phyloP scores from a whole-genome alignment of 2,329 filamentous ascomycete genomes.

The Colletotrichum tofieldiae region DNA sequence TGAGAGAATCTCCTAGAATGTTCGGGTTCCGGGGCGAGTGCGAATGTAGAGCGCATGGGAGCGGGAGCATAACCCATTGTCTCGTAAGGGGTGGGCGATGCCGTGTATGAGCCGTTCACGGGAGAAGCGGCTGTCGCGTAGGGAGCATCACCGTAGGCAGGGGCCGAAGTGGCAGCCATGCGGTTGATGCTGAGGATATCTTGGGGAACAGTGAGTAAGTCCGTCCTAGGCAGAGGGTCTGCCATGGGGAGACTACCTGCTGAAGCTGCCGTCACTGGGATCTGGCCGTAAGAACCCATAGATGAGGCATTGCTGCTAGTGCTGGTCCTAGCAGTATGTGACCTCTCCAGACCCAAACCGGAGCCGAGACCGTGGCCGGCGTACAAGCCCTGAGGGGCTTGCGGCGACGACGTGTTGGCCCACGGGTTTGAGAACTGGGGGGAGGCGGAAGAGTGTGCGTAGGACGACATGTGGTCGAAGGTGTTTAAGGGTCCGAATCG shows the following conservation, averaged over 20 bases:
- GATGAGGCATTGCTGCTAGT: constrained; percentile 71
- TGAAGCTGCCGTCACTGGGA: constrained; percentile 81
- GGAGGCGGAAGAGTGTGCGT: constrained; percentile 68
- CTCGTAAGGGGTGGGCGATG: constrained; percentile 81
- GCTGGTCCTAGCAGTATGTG: constrained; percentile 67
- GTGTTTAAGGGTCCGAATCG: constrained; percentile 79
- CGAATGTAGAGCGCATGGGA: constrained; percentile 72
- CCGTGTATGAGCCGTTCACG: constrained; percentile 76
- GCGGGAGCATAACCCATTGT: constrained; percentile 81
- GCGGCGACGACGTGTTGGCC: constrained; percentile 72
- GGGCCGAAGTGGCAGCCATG: constrained; percentile 69
- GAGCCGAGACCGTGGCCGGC: constrained; percentile 69
- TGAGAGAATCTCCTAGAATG: constrained; percentile 82
- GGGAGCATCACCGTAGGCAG: constrained; percentile 79
- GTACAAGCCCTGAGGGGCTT: constrained; percentile 72
- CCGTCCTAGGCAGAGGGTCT: constrained; percentile 73
- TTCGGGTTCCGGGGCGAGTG: constrained; percentile 71
- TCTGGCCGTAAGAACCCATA: constrained; percentile 80
- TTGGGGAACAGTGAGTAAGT: constrained; percentile 80
- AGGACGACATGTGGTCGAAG: constrained; percentile 84
- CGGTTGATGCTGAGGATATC: constrained; percentile 82
- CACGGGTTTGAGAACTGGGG: constrained; percentile 94
- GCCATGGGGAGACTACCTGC: constrained; percentile 76
- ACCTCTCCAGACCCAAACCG: constrained; percentile 71
- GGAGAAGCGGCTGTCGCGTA: constrained; percentile 79